phyloP scores from a whole-genome alignment of 2,329 filamentous ascomycete genomes.

The Sarocladiaceae sp. region DNA sequence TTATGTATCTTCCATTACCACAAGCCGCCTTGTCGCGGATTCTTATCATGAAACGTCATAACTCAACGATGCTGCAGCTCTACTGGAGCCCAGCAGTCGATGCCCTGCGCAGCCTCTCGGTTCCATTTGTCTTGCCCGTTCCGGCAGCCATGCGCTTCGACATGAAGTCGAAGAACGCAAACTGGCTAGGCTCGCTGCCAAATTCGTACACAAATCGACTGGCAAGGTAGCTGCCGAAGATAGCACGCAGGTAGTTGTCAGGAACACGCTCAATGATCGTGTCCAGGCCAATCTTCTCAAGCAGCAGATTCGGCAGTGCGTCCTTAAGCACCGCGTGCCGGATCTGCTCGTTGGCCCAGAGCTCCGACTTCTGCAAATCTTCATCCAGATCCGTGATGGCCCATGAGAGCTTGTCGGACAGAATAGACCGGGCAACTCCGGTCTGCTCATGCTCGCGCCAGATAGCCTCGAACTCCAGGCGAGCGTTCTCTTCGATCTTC shows the following conservation, averaged over 20 bases:
- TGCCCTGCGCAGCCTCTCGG: constrained; percentile 21
- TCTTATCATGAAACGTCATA: too few species aligned
- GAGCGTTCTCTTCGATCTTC: constrained; percentile 85
- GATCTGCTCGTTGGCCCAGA: constrained; percentile 80
- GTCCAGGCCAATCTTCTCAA: constrained; percentile 86
- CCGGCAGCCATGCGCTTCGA: constrained; percentile 55
- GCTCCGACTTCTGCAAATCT: constrained; percentile 85
- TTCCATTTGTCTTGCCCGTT: constrained; percentile 16
- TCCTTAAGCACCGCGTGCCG: constrained; percentile 73
- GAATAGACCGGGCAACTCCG: constrained; percentile 70
- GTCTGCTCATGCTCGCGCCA: constrained; percentile 90
- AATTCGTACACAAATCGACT: constrained; percentile 96
- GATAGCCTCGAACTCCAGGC: constrained; percentile 94
- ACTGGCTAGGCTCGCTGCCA: constrained; percentile 86
- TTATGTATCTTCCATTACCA: too few species aligned
- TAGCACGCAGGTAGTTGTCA: constrained; percentile 84
- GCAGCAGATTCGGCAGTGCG: constrained; percentile 75
- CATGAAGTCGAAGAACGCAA: constrained; percentile 97
- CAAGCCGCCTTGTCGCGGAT: too few species aligned
- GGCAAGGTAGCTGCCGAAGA: constrained; percentile 93
- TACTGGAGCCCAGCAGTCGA: constrained; percentile 12
- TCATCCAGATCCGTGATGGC: constrained; percentile 97
- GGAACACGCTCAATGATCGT: constrained; percentile 83
- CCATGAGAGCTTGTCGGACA: constrained; percentile 83
- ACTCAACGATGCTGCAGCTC: too few species aligned